A percentile compares a stretch with the other conserved stretches of the same genome.
Conservation (phyloP, 257 asterid genomes). For the Solanum commersonii region DNA sequence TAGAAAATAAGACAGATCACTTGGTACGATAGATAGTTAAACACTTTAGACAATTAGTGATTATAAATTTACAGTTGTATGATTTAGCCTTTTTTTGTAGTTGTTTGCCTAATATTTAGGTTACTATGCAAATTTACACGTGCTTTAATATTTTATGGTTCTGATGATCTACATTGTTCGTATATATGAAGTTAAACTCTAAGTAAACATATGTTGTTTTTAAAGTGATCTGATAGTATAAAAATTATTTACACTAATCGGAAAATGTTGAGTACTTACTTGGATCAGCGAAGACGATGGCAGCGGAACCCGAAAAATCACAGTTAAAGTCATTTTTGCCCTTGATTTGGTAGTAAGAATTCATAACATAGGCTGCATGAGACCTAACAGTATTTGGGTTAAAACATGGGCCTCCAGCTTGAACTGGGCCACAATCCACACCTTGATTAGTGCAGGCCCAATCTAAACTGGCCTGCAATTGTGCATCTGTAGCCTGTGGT, state of each 20-base stretch:
- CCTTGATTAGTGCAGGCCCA: constrained; percentile 54
- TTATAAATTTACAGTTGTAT: neutral
- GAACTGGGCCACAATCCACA: constrained; percentile 39
- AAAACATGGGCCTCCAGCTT: constrained; percentile 57
- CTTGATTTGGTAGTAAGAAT: constrained; percentile 45
- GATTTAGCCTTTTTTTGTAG: neutral
- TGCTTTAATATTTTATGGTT: neutral
- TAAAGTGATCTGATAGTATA: neutral
- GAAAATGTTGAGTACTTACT: constrained; percentile 25
- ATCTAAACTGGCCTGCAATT: constrained; percentile 47
- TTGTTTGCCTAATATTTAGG: neutral
- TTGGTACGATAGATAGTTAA: neutral
- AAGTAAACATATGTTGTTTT: neutral
- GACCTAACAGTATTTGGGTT: constrained; percentile 36
- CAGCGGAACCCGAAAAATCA: constrained; percentile 44
- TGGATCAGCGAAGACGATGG: constrained; percentile 33
- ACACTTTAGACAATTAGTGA: neutral
- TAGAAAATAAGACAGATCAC: neutral
- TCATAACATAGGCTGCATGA: constrained; percentile 66
- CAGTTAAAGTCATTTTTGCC: constrained; percentile 53
- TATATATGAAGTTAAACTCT: neutral
- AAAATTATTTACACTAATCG: neutral
- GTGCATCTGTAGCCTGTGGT: constrained; percentile 22
- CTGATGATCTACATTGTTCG: neutral
- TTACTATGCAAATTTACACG: neutral